These are phyloP conservation scores for Fagus sylvatica DNA, from an alignment of 306 rosid genomes.

Conservation along the genomic window DNA sequence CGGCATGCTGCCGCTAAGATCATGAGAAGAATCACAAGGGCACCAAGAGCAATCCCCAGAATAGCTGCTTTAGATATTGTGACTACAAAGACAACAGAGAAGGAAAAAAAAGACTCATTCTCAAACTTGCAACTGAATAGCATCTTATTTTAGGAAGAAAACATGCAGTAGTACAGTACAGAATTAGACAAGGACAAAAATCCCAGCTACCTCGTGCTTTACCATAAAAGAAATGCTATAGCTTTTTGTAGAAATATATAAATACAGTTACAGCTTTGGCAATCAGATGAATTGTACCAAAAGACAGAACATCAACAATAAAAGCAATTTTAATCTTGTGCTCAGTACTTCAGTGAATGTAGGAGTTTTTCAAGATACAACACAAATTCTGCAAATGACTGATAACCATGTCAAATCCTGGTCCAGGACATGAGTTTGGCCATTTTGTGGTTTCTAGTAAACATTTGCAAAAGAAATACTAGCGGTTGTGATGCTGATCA, in stretches of 20 bases:
- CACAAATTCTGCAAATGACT: neutral
- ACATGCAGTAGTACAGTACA: neutral
- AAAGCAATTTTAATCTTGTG: neutral
- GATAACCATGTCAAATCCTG: neutral
- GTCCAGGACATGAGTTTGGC: neutral
- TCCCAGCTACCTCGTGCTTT: neutral
- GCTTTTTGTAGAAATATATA: neutral
- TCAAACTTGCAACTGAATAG: neutral
- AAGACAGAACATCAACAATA: neutral
- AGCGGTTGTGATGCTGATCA: neutral
- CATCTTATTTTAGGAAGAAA: neutral
- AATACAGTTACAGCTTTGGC: neutral
- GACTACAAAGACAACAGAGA: constrained; percentile 40
- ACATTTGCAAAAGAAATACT: neutral
- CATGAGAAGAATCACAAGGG: constrained; percentile 88
- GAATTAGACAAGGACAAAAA: neutral
- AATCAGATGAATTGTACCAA: neutral
- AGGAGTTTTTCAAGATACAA: neutral
- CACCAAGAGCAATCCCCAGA: constrained; percentile 96
- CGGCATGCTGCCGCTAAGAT: constrained; percentile 80
- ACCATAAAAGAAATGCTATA: neutral
- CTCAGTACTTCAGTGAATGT: neutral
- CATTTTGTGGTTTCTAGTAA: neutral
- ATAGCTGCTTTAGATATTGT: constrained; percentile 87
- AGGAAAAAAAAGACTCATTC: neutral